Evolutionary conservation across 106 monocot species (phyloP).

Genomic region (Dendrobium huoshanense): DNA sequence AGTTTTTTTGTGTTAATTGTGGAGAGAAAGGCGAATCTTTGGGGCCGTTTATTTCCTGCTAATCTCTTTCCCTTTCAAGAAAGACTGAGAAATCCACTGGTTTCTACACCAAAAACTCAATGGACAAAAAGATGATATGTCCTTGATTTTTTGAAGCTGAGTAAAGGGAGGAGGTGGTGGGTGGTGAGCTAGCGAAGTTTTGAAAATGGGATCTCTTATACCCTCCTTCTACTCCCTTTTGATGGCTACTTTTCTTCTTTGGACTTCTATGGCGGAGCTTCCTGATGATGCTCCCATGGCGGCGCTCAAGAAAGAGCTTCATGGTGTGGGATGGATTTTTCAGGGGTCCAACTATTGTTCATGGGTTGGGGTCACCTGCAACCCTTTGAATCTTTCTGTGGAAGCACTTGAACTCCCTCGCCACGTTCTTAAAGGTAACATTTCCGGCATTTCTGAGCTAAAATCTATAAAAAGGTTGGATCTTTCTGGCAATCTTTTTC

Average conservation of each 20-base stretch:
- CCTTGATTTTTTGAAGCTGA: background rate
- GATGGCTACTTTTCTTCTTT: background rate
- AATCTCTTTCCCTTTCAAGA: background rate
- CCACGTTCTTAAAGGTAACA: slow-evolving; percentile 48
- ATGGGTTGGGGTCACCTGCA: slow-evolving; percentile 64
- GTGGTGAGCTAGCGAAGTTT: background rate
- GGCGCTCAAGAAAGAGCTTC: slow-evolving; percentile 28
- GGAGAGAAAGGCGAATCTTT: background rate
- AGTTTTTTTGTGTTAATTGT: slow-evolving; percentile 1
- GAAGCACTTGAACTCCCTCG: slow-evolving; percentile 36
- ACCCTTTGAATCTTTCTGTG: slow-evolving; percentile 18
- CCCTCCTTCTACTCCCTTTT: background rate
- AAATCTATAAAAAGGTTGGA: slow-evolving; percentile 39
- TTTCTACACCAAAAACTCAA: background rate
- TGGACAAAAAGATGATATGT: background rate
- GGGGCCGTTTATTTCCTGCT: background rate
- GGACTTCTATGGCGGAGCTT: slow-evolving; percentile 11
- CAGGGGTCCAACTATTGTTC: slow-evolving; percentile 37
- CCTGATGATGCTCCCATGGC: slow-evolving; percentile 29
- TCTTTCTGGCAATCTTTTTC: slow-evolving; percentile 57
- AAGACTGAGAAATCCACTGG: background rate
- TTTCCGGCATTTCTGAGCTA: slow-evolving; percentile 46
- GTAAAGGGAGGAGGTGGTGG: background rate
- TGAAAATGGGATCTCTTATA: background rate
- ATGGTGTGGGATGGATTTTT: slow-evolving; percentile 21